Conservation (phyloP, 192 early-diverging fungal species). For the Podila verticillata region DNA sequence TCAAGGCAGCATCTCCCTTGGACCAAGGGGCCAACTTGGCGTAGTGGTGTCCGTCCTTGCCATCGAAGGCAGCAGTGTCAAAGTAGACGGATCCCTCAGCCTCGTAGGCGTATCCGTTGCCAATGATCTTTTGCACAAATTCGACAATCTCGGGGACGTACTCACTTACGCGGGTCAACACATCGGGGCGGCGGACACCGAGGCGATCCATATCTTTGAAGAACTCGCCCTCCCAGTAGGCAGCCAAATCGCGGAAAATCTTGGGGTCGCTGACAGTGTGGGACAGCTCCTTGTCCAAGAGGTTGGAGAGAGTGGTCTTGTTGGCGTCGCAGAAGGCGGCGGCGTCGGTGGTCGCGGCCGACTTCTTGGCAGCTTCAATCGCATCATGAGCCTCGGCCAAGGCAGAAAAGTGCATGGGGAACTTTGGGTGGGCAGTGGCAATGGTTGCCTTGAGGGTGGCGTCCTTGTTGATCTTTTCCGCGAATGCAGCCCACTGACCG, state of each 20-base stretch:
- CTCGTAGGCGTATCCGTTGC: constrained; percentile 96
- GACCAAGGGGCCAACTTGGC: constrained; percentile 95
- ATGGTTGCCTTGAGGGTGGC: constrained; percentile 49
- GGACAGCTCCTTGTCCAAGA: constrained; percentile 64
- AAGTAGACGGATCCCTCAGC: constrained; percentile 94
- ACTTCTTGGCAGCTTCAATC: constrained; percentile 54
- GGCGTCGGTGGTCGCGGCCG: constrained; percentile 58
- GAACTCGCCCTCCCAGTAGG: constrained; percentile 94
- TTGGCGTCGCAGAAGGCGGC: constrained; percentile 60
- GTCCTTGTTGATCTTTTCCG: constrained; percentile 57
- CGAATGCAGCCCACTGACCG: constrained; percentile 68
- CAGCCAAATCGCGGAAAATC: constrained; percentile 92
- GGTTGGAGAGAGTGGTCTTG: constrained; percentile 59
- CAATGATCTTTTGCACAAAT: constrained; percentile 92
- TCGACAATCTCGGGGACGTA: constrained; percentile 94
- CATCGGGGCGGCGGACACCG: constrained; percentile 86
- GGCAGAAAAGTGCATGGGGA: constrained; percentile 78
- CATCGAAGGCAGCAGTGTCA: constrained; percentile 86
- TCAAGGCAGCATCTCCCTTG: constrained; percentile 78
- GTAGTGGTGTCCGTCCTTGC: constrained; percentile 86
- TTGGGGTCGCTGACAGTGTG: constrained; percentile 85
- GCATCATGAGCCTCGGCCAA: constrained; percentile 58
- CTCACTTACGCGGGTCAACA: constrained; percentile 95
- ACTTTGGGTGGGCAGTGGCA: constrained; percentile 70
- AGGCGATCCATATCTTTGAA: constrained; percentile 94